Evolutionary conservation across 108 stramenopile species (phyloP).

Genomic region (Skeletonema grethae): DNA sequence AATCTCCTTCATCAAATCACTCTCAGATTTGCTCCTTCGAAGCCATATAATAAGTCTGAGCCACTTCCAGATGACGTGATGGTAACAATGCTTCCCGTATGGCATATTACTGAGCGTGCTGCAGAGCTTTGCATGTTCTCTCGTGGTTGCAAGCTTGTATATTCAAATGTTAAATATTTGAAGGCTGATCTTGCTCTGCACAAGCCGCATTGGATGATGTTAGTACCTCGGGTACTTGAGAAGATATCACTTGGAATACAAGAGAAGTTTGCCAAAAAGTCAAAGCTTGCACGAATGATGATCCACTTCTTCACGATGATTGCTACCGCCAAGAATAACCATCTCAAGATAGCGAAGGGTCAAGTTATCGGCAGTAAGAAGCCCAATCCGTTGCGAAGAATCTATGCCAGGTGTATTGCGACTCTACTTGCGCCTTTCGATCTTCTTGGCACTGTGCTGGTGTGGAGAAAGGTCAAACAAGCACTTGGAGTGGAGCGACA

Average conservation of each 20-base stretch:
- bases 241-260: slow-evolving; percentile 48
- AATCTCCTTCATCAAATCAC: slow-evolving; percentile 53
- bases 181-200: slow-evolving; percentile 56
- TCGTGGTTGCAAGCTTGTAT: slow-evolving; percentile 37
- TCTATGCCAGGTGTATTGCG: slow-evolving; percentile 21
- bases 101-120: slow-evolving; percentile 45
- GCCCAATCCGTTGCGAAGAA: slow-evolving; percentile 24
- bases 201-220: slow-evolving; percentile 61
- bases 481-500: slow-evolving; percentile 48
- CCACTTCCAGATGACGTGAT: slow-evolving; percentile 40
- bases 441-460: slow-evolving; percentile 41
- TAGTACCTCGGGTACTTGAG: slow-evolving; percentile 59
- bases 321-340: slow-evolving; percentile 28
- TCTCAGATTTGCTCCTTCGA: slow-evolving; percentile 28
- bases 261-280: slow-evolving; percentile 41
- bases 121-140: slow-evolving; percentile 35
- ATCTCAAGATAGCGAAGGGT: slow-evolving; percentile 29
- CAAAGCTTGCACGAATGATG: slow-evolving; percentile 18
- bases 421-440: slow-evolving; percentile 24
- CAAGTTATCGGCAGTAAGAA: slow-evolving; percentile 25
- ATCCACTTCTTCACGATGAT: slow-evolving; percentile 24
- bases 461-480: slow-evolving; percentile 54
- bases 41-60: slow-evolving; percentile 22
- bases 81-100: slow-evolving; percentile 34
- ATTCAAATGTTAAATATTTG: slow-evolving; percentile 55